Conservation (phyloP, 2,329 filamentous ascomycete species). For the Penicillium polonicum region DNA sequence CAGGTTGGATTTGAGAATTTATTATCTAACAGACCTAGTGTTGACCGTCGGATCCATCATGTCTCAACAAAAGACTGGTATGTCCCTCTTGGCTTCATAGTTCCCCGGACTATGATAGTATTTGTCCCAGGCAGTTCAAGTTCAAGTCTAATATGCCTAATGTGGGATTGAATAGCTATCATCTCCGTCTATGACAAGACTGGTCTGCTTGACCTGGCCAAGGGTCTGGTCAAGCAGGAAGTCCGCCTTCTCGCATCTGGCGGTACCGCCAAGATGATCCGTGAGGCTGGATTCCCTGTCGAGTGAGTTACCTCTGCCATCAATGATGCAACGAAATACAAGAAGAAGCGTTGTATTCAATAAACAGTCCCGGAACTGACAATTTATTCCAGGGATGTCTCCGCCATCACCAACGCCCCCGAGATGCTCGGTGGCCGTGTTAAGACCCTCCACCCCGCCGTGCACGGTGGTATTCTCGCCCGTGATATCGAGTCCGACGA, state of each 20-base stretch:
- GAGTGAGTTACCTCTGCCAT: conserved; percentile 61
- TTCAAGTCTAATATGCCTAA: conserved; percentile 14
- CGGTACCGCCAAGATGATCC: conserved; percentile 92
- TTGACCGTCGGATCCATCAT: conserved; percentile 33
- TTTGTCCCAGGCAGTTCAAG: conserved; percentile 16
- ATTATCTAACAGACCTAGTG: conserved; percentile 21
- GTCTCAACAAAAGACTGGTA: conserved; percentile 45
- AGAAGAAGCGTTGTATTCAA: not conserved
- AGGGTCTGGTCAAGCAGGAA: conserved; percentile 84
- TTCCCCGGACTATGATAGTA: conserved; percentile 23
- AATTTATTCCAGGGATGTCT: conserved; percentile 70
- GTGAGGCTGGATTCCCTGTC: conserved; percentile 91
- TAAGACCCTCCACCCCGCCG: conserved; percentile 95
- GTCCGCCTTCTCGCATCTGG: conserved; percentile 92
- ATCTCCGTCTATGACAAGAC: conserved; percentile 99
- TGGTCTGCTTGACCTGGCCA: conserved; percentile 85
- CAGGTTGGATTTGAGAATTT: not conserved
- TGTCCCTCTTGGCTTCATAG: conserved; percentile 20
- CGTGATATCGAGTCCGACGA: conserved; percentile 93
- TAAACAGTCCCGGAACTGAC: conserved; percentile 1
- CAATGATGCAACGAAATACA: not conserved
- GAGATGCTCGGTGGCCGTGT: conserved; percentile 92
- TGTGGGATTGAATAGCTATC: conserved; percentile 60
- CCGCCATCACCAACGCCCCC: conserved; percentile 91
- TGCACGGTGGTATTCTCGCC: conserved; percentile 81